A percentile compares a stretch with the other conserved stretches of the same genome.
These are phyloP conservation scores for Fusarium domesticum DNA, from an alignment of 2,329 filamentous ascomycete species.

Conservation along the genomic window DNA sequence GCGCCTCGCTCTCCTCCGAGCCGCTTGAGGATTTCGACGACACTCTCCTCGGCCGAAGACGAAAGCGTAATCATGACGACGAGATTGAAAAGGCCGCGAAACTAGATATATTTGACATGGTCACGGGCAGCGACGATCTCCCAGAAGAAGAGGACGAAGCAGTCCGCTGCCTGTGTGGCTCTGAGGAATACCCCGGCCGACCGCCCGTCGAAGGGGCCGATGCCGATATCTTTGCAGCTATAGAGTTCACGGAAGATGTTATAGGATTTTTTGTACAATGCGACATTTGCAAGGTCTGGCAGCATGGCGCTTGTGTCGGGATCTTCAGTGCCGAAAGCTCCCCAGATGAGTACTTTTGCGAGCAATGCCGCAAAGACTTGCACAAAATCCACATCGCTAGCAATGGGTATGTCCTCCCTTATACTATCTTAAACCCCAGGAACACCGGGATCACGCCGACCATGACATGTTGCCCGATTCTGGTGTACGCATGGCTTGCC, in stretches of 20 bases:
- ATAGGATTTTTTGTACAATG: slow-evolving; percentile 98
- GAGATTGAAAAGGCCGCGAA: slow-evolving; percentile 48
- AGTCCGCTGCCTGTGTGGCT: slow-evolving; percentile 91
- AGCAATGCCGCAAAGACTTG: slow-evolving; percentile 86
- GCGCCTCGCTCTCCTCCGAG: slow-evolving; percentile 68
- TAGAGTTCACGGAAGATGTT: slow-evolving; percentile 74
- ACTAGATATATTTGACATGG: slow-evolving; percentile 48
- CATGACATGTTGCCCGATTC: too few relatives aligned
- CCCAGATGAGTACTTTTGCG: slow-evolving; percentile 97
- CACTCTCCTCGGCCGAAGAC: slow-evolving; percentile 70
- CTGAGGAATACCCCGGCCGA: slow-evolving; percentile 90
- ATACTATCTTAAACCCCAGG: too few relatives aligned
- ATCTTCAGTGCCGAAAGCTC: slow-evolving; percentile 92
- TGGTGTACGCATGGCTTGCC: too few relatives aligned
- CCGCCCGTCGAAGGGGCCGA: slow-evolving; percentile 61
- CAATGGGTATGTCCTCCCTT: slow-evolving; percentile 71
- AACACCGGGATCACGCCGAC: too few relatives aligned
- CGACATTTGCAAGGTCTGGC: slow-evolving; percentile 97
- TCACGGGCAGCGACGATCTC: slow-evolving; percentile 65
- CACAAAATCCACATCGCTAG: slow-evolving; percentile 78
- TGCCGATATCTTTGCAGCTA: slow-evolving; percentile 54
- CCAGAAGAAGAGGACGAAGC: slow-evolving; percentile 84
- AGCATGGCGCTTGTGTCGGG: slow-evolving; percentile 95
- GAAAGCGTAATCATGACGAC: slow-evolving; percentile 70
- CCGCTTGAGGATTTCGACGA: slow-evolving; percentile 67